Evolutionary conservation across 768 basidiomycete genomes (phyloP), one percentile per base, ranked within the genome.

Genomic region (Pleurotus platypus): DNA sequence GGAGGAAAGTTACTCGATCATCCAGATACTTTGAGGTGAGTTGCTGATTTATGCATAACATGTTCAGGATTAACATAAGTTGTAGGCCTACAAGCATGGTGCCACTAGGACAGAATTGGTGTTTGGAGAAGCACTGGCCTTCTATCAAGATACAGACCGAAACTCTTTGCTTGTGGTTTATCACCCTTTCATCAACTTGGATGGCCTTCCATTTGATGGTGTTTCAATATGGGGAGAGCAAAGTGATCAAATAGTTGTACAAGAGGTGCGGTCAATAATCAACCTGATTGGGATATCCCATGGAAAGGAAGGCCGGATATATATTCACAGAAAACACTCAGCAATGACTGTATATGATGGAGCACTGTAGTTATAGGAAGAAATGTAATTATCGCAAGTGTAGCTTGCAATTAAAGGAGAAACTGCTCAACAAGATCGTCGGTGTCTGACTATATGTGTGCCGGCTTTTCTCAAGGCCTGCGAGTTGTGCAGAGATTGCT

Each of bases 61-160:
- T 8, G 20, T 22, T 16, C 40, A 55, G 27, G 6, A 13, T 27
- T 27, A 27, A 27, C 27, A 27, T 7, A 27, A 27, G 27, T 27
- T 27, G 7, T 27, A 27, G 27, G 27, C 27, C 27, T 27, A 27
- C 7, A 7, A 5, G 5, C 4, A 27, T 27, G 27, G 4, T 27
- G 27, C 4, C 27, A 27, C 27, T 27, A 27, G 27, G 27, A 7
- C 4, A 27, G 27, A 7, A 27, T 12, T 26, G 20, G 37, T 57
- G 20, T 64, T 59, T 61, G 63, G 57, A 15, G 62, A 64, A 56
- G 63, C 62, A 26, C 24, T 58, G 2, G 62, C 62, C 46, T 64
- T 64, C 49, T 63, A 56, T 55, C 35, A 57, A 42, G 13, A 45
- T 5, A 11, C n/a, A 12, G 26, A 24, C 13, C 12, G 38, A 53